These are phyloP conservation scores for Phytophthora foliorum DNA, from an alignment of 352 stramenopile species.

Conservation along the genomic window DNA sequence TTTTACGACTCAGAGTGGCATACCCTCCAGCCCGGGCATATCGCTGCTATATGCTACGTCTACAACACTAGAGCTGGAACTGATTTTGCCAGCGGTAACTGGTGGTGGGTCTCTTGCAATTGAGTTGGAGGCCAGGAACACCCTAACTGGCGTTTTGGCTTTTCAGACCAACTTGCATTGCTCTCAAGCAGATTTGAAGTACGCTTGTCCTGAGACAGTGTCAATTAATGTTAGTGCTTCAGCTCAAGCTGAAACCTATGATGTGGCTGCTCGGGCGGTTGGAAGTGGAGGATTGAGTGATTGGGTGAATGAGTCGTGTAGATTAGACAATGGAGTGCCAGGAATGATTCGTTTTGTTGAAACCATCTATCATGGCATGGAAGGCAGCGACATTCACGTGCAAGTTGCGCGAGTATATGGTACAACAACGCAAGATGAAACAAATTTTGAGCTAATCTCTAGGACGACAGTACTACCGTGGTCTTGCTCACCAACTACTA, in stretches of 20 bases:
- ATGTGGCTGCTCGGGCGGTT: slow-evolving; percentile 38
- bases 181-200: background rate
- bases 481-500: slow-evolving; percentile 11
- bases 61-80: slow-evolving; percentile 31
- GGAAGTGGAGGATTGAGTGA: slow-evolving; percentile 38
- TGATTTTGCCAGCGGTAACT: slow-evolving; percentile 25
- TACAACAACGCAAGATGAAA: slow-evolving; percentile 20
- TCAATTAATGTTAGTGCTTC: too few relatives aligned
- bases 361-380: slow-evolving; percentile 12
- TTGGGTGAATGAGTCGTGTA: slow-evolving; percentile 39
- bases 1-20: slow-evolving; percentile 41
- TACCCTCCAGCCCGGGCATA: slow-evolving; percentile 35
- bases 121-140: slow-evolving; percentile 22
- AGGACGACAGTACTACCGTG: slow-evolving; percentile 1
- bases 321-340: slow-evolving; percentile 28
- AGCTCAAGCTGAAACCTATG: too few relatives aligned
- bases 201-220: slow-evolving; percentile 37
- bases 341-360: slow-evolving; percentile 32
- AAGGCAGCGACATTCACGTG: slow-evolving; percentile 29
- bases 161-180: slow-evolving; percentile 23
- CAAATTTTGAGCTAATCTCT: slow-evolving; percentile 31
- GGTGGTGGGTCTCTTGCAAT: slow-evolving; percentile 24
- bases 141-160: background rate
- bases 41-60: slow-evolving; percentile 36
- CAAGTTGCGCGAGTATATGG: slow-evolving; percentile 41